Conservation (phyloP, 805 yeast species). For the Ogataea ramenticola region DNA sequence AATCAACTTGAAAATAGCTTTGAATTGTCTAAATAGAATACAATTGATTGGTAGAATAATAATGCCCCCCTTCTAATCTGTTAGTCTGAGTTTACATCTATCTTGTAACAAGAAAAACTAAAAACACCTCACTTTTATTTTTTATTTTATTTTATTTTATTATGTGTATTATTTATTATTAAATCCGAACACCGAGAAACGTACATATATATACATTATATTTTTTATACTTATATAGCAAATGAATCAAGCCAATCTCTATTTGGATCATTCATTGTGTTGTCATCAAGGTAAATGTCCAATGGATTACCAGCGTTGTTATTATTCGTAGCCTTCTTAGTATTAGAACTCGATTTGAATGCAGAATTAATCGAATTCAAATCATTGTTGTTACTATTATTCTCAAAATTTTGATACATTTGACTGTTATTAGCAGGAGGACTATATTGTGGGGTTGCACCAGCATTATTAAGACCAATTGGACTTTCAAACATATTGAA, state of each 20-base stretch:
- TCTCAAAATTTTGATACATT: too few species aligned
- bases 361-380: too few species aligned
- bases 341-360: neutral
- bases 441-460: neutral
- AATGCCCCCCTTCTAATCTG: too few species aligned
- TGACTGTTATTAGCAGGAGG: neutral
- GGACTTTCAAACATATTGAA: constrained; percentile 7
- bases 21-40: too few species aligned
- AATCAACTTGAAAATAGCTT: too few species aligned
- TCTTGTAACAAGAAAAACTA: too few species aligned
- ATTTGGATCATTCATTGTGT: neutral
- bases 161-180: neutral
- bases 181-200: too few species aligned
- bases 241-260: constrained; percentile 5
- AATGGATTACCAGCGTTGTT: neutral
- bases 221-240: neutral
- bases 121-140: too few species aligned
- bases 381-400: neutral
- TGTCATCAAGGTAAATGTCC: neutral
- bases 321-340: neutral
- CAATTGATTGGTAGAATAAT: too few species aligned
- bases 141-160: too few species aligned
- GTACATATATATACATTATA: too few species aligned
- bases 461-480: neutral
- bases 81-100: too few species aligned